Evolutionary conservation across 441 rosid species (phyloP), one percentile per base, ranked within the genome.

Genomic region (Euphorbia schlechtendalii): DNA sequence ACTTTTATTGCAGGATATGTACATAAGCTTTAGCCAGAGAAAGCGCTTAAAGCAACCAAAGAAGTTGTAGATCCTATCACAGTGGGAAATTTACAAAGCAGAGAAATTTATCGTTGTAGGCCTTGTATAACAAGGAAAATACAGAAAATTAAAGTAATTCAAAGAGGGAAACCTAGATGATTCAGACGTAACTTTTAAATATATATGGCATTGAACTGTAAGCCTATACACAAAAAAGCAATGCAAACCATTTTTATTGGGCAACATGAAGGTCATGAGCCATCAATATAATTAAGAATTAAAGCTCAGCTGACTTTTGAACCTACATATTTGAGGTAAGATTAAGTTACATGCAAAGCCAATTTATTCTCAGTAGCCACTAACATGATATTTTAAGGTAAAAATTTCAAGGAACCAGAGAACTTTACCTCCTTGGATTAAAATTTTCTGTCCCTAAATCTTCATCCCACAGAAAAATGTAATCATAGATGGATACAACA

Each of bases 391-490:
- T 32, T 32, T n/a, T 32, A 6, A 32, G 6, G 34, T 2, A 6
- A 32, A 32, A 3, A 32, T 2, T 32, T 32, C 34, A 3, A 32
- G 6, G 4, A 32, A 32, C 34, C 34, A 32, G 34, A 32, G 34
- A 32, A 32, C 34, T 32, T 32, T 79, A 93, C 97, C 89, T 84
- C 79, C 72, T 67, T 30, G 99, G 99, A 77, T 82, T 34, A 63
- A 93, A 93, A 73, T 88, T 63, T 49, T 83, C 70, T 59, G 90
- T 95, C 62, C 97, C 99, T 67, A 93, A 82, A 79, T 93, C 99
- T 77, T 93, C 99, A 58, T 93, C 99, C 96, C 97, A 88, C 27
- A 93, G 88, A 76, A 94, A 94, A 69, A 90, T 72, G 74, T 89
- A 94, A 78, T 90, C 97, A 71, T 94, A 94, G 52, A 66, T 63